phyloP scores from a whole-genome alignment of 257 asterid genomes.

The Solanum piurae region DNA sequence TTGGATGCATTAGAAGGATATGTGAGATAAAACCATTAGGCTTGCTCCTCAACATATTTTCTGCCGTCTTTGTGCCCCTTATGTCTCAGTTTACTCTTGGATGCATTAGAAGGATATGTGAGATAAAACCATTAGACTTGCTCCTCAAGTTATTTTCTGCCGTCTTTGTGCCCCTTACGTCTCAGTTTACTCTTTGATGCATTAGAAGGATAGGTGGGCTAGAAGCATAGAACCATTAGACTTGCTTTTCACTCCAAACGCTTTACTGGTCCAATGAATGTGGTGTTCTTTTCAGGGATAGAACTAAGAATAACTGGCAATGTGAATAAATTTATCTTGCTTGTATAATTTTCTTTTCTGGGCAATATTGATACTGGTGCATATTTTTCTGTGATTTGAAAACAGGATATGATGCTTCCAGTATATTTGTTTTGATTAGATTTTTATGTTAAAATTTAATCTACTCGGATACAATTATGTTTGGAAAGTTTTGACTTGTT shows the following conservation, averaged over 20 bases:
- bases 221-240: not conserved
- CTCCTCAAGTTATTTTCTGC: not conserved
- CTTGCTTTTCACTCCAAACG: not conserved
- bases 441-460: not conserved
- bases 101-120: not conserved
- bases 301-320: not conserved
- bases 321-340: not conserved
- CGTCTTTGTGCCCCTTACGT: not conserved
- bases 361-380: not conserved
- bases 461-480: not conserved
- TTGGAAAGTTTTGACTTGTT: not conserved
- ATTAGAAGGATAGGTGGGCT: not conserved
- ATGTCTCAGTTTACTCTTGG: not conserved
- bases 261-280: not conserved
- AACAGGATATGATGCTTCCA: not conserved
- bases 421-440: not conserved
- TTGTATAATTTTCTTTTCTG: not conserved
- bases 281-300: not conserved
- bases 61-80: not conserved
- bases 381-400: not conserved
- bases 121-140: not conserved
- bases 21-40: not conserved
- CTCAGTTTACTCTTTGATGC: not conserved
- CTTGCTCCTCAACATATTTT: not conserved
- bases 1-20: not conserved